phyloP scores from a whole-genome alignment of 257 asterid species.

The Nicotiana otophora region DNA sequence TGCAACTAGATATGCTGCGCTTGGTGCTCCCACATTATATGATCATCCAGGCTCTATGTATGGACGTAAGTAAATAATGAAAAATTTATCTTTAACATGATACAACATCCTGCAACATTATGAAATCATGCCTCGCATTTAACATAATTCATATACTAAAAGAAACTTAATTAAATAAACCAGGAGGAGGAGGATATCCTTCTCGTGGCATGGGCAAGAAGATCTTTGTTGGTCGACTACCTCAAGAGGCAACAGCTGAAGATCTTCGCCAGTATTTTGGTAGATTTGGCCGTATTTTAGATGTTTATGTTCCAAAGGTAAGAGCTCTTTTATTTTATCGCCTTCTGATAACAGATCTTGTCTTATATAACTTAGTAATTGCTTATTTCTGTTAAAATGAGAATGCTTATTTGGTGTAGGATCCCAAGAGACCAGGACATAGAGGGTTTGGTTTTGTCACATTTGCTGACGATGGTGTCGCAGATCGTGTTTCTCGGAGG shows the following conservation, averaged over 20 bases:
- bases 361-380: not conserved
- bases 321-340: constrained; percentile 11
- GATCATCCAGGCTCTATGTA: constrained; percentile 68
- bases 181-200: constrained; percentile 29
- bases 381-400: not conserved
- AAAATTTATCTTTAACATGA: not conserved
- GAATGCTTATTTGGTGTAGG: constrained; percentile 42
- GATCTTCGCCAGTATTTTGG: constrained; percentile 97
- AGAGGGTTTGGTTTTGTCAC: constrained; percentile 99
- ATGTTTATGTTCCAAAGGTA: constrained; percentile 97
- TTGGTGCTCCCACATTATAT: constrained; percentile 94
- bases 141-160: not conserved
- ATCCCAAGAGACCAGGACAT: constrained; percentile 95
- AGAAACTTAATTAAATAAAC: constrained; percentile 8
- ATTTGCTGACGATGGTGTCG: constrained; percentile 96
- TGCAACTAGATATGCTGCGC: constrained; percentile 94
- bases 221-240: constrained; percentile 96
- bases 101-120: not conserved
- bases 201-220: constrained; percentile 92
- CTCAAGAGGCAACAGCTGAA: constrained; percentile 93
- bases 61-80: constrained; percentile 64
- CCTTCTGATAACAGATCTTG: not conserved
- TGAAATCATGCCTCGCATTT: not conserved
- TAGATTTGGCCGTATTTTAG: constrained; percentile 88
- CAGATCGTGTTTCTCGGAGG: constrained; percentile 95